Evolutionary conservation across 768 basidiomycete species (phyloP).

Genomic region (Pisolithus albus): DNA sequence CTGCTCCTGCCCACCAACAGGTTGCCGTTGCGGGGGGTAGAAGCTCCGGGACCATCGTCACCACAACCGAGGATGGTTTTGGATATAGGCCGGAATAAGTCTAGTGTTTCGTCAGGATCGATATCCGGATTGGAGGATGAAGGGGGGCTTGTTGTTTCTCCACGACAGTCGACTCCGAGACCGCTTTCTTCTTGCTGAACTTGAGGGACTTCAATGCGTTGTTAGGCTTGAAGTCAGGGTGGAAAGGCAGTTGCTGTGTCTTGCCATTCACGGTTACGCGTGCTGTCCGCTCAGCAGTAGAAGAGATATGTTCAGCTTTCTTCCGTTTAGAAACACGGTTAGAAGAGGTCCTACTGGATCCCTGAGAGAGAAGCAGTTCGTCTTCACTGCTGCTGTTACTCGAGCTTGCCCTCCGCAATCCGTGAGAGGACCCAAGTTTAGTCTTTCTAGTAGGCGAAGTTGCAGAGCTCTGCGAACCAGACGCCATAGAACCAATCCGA

Average conservation of each 20-base stretch:
- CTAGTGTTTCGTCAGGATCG: slow-evolving; percentile 15
- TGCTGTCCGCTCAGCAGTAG: slow-evolving; percentile 7
- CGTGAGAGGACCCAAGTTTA: background rate
- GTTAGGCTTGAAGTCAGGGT: slow-evolving; percentile 20
- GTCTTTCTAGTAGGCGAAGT: slow-evolving; percentile 7
- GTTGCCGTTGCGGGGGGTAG: background rate
- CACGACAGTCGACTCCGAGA: background rate
- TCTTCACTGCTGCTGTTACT: slow-evolving; percentile 19
- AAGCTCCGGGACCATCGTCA: background rate
- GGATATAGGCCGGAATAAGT: slow-evolving; percentile 15
- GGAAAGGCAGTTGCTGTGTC: slow-evolving; percentile 7
- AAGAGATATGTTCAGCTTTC: background rate
- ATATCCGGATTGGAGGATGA: slow-evolving; percentile 14
- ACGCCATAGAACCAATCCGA: background rate
- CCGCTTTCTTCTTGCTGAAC: slow-evolving; percentile 31
- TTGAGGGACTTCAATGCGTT: slow-evolving; percentile 13
- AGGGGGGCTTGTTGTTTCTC: slow-evolving; percentile 4
- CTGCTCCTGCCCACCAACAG: too few relatives aligned
- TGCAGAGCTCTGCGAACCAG: background rate
- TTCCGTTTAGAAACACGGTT: slow-evolving; percentile 12
- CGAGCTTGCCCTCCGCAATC: background rate
- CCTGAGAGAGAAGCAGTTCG: slow-evolving; percentile 23
- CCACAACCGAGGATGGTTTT: slow-evolving; percentile 8
- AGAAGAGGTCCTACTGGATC: slow-evolving; percentile 6
- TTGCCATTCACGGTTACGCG: slow-evolving; percentile 9